These are phyloP conservation scores for Globisporangium paddicum DNA, from an alignment of 352 stramenopile genomes.

Conservation along the genomic window DNA sequence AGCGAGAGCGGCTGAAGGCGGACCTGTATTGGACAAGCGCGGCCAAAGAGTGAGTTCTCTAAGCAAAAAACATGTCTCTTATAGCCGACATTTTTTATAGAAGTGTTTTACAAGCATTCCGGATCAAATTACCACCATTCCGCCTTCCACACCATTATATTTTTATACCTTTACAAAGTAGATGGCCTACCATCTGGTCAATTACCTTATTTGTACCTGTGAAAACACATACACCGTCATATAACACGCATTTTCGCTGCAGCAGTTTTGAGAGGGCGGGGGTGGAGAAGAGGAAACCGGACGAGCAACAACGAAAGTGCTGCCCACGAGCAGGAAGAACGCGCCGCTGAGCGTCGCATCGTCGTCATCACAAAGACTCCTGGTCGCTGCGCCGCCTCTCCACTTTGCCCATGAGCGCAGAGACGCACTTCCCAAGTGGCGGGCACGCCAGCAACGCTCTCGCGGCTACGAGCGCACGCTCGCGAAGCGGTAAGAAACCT, in stretches of 20 bases:
- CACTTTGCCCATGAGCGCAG: not conserved
- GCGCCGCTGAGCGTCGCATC: not conserved
- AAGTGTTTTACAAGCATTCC: not conserved
- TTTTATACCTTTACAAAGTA: no score
- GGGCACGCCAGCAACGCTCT: not conserved
- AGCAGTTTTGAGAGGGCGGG: not conserved
- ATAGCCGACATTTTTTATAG: not conserved
- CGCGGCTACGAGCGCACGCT: not conserved
- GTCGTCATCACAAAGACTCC: not conserved
- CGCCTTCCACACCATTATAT: not conserved
- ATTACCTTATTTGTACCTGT: no score
- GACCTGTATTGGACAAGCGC: conserved; percentile 64
- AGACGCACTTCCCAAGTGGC: not conserved
- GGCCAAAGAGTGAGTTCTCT: no score
- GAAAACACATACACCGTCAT: no score
- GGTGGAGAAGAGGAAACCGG: not conserved
- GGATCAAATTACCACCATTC: not conserved
- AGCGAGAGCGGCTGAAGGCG: conserved; percentile 62
- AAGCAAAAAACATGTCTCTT: not conserved
- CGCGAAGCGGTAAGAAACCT: not conserved
- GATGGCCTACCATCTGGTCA: no score
- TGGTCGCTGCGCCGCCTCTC: not conserved
- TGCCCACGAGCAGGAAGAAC: not conserved
- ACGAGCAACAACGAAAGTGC: not conserved
- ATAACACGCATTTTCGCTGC: no score